Percentiles rank a stretch among this genome's conserved stretches.
Conservation (phyloP, 176 grass and related monocot species). For the Carex scoparia region DNA sequence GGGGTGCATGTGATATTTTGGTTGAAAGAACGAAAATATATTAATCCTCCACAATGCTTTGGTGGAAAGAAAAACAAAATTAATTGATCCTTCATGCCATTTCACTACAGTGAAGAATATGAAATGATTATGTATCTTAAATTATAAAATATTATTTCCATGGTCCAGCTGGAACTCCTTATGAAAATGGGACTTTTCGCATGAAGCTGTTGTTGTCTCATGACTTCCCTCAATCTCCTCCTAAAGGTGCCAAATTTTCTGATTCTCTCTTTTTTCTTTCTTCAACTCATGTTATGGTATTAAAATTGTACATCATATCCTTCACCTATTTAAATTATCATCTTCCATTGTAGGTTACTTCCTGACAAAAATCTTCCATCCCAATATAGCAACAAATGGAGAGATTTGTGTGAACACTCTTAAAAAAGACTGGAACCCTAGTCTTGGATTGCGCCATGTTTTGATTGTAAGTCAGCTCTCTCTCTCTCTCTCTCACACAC, state of each 20-base stretch:
- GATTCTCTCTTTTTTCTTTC: neutral
- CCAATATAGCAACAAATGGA: conserved; percentile 82
- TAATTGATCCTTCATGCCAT: neutral
- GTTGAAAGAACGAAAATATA: neutral
- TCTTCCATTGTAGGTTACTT: conserved; percentile 57
- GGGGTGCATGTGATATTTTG: neutral
- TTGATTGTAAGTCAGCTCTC: conserved; percentile 49
- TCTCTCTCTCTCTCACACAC: neutral
- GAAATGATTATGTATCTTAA: neutral
- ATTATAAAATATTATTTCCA: neutral
- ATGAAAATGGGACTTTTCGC: conserved; percentile 91
- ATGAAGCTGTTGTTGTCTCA: conserved; percentile 82
- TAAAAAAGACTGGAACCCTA: conserved; percentile 90
- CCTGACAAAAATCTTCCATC: conserved; percentile 95
- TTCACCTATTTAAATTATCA: neutral
- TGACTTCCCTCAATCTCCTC: conserved; percentile 84
- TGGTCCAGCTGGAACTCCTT: conserved; percentile 78
- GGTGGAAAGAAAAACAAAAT: neutral
- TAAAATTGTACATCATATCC: neutral
- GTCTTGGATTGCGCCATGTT: conserved; percentile 84
- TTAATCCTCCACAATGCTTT: neutral
- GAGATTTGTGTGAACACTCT: conserved; percentile 96
- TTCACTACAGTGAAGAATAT: neutral
- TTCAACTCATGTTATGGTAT: neutral
- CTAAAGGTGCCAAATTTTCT: conserved; percentile 53